Base-by-base conservation (phyloP, 2,329 filamentous ascomycete genomes). In the Aspergillus quadrilineatus region DNA sequence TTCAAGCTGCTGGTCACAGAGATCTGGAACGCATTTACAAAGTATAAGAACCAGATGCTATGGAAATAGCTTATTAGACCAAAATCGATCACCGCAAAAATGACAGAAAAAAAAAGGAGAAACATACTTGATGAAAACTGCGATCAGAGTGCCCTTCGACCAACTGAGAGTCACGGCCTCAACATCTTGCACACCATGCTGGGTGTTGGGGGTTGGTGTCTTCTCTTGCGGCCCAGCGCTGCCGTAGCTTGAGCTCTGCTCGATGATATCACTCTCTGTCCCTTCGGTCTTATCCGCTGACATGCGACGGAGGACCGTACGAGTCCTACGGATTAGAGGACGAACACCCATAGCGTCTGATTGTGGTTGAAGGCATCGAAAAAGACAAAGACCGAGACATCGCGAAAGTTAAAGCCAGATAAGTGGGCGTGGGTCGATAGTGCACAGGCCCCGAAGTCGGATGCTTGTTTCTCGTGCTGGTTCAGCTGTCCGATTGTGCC, bases 101-200 rank as follows among this genome's bases (percentile, higher is more conserved):
- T 28, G 26, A 28, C 26, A 28, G 22, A 4, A 4, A 22, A n/a
- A 6, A 17, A 6, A 32, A 32, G 39, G 47, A n/a, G 12, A 15
- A 9, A 41, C 73, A 55, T 65, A 77, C 77, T 70, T 68, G 52
- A 70, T 60, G 58, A 77, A 77, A 46, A 74, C 71, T 2, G 62
- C 60, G 45, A 71, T 65, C 10, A 80, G 63, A 4, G 72, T 69
- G 50, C 58, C 63, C 60, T 71, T 79, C 4, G 72, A 70, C 77
- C 77, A 80, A 26, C 68, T 72, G 57, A 77, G 63, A 12, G 77
- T 75, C n/a, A 78, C 69, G 15, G 77, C 78, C 61, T 80, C 76
- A 8, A 75, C 70, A 45, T 75, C 69, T 41, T 73, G 65, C 17
- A 78, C 76, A 67, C 76, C 76, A 32, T 57, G 56, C 43, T 73